Evolutionary conservation across 75 land plant genomes (phyloP).

Genomic region (Isoetes taiwanensis): DNA sequence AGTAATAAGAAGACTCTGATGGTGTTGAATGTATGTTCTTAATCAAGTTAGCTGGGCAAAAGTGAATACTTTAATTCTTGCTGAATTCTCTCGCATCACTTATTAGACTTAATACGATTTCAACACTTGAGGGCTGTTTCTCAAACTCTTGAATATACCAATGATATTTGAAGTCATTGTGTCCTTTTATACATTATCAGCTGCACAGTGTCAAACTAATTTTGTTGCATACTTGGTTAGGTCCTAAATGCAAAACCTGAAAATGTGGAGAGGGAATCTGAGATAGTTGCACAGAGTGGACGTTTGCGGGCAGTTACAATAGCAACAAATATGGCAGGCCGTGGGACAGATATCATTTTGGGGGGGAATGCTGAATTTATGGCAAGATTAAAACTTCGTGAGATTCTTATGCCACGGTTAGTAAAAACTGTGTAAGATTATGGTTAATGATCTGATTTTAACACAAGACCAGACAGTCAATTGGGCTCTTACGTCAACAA

Average conservation of each 20-base stretch:
- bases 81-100: no score
- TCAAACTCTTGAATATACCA: no score
- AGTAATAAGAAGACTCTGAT: no score
- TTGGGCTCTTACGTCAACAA: neutral
- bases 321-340: slow-evolving; percentile 99
- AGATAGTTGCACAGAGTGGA: slow-evolving; percentile 98
- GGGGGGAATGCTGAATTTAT: slow-evolving; percentile 99
- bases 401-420: slow-evolving; percentile 97
- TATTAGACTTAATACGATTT: no score
- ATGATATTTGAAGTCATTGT: no score
- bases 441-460: neutral
- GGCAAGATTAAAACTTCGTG: slow-evolving; percentile 91
- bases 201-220: no score
- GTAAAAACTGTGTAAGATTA: neutral
- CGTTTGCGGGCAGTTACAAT: slow-evolving; percentile 94
- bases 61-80: no score
- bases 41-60: no score
- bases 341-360: slow-evolving; percentile 96
- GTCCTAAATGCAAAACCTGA: slow-evolving; percentile 99
- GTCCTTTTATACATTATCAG: no score
- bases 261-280: slow-evolving; percentile 99
- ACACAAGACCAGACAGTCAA: neutral
- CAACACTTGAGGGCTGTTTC: no score
- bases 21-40: no score
- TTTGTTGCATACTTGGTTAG: slow-evolving; percentile 32